These are phyloP conservation scores for Tulasnella sp. DNA, from an alignment of 768 basidiomycete genomes.

Conservation along the genomic window DNA sequence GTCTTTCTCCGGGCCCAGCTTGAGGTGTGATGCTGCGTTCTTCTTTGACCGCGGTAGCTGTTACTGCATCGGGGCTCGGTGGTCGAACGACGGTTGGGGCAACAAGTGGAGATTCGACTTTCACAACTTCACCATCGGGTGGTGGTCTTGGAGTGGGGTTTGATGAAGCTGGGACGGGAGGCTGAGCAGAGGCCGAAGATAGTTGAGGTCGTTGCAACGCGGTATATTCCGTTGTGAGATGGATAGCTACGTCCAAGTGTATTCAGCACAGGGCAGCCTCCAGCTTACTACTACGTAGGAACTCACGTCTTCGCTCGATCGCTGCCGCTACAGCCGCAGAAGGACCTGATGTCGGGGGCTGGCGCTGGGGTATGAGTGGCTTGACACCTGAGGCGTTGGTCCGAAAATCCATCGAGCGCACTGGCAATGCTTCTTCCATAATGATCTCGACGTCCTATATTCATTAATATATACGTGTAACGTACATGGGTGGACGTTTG, in stretches of 20 bases:
- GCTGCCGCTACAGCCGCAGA: slow-evolving; percentile 37
- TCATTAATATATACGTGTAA: background rate
- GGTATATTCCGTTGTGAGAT: slow-evolving; percentile 33
- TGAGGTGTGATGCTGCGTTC: slow-evolving; percentile 31
- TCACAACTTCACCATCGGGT: slow-evolving; percentile 37
- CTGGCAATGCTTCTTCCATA: slow-evolving; percentile 60
- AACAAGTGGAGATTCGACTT: slow-evolving; percentile 44
- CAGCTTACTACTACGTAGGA: slow-evolving; percentile 28
- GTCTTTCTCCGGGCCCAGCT: slow-evolving; percentile 37
- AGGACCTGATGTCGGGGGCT: slow-evolving; percentile 41
- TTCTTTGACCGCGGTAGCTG: slow-evolving; percentile 41
- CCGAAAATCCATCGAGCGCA: slow-evolving; percentile 70
- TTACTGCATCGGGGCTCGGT: slow-evolving; percentile 54
- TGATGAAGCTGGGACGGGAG: slow-evolving; percentile 21
- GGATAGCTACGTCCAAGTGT: slow-evolving; percentile 34
- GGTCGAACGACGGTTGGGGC: slow-evolving; percentile 43
- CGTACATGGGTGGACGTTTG: too few relatives aligned
- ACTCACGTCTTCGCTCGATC: slow-evolving; percentile 27
- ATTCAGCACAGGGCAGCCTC: background rate
- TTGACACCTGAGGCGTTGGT: slow-evolving; percentile 40
- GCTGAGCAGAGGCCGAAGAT: slow-evolving; percentile 16
- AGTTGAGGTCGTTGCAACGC: slow-evolving; percentile 4
- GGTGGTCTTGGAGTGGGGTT: background rate
- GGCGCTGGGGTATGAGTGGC: background rate
- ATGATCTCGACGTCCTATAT: slow-evolving; percentile 84